phyloP scores from a whole-genome alignment of 1,139 yeast species.

The Yamadazyma mexicana region DNA sequence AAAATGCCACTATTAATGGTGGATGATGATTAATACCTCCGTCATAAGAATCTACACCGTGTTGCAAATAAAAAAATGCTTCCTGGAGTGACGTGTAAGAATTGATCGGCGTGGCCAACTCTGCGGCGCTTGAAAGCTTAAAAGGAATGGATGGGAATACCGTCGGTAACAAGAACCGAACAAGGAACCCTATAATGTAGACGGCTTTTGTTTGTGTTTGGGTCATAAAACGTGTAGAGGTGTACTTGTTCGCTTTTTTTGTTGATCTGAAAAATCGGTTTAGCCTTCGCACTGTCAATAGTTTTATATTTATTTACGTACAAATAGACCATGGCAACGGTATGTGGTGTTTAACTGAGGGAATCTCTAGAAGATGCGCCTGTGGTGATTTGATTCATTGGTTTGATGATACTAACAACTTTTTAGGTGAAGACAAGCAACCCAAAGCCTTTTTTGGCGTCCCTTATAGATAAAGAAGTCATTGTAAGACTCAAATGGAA shows the following conservation, averaged over 20 bases:
- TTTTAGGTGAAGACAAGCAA: constrained; percentile 31
- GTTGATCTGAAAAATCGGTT: not conserved
- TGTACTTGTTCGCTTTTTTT: not conserved
- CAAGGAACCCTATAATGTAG: constrained; percentile 25
- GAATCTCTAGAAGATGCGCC: too few relatives aligned
- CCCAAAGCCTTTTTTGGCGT: constrained; percentile 87
- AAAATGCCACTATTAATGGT: constrained; percentile 60
- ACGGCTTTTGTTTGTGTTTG: not conserved
- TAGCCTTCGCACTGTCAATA: not conserved
- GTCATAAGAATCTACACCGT: constrained; percentile 66
- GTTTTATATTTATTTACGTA: not conserved
- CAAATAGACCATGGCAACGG: not conserved
- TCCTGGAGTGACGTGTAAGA: constrained; percentile 71
- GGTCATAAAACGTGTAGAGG: constrained; percentile 1
- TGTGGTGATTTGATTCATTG: not conserved
- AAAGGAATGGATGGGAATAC: constrained; percentile 32
- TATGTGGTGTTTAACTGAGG: too few relatives aligned
- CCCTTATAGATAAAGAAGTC: constrained; percentile 66
- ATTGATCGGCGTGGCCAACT: constrained; percentile 77
- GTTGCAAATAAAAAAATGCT: constrained; percentile 69
- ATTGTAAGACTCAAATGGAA: constrained; percentile 94
- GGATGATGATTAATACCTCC: constrained; percentile 90
- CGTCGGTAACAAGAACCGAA: constrained; percentile 34
- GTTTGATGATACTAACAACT: constrained; percentile 2
- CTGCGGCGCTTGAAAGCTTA: constrained; percentile 46